Conservation (phyloP, 2,329 filamentous ascomycete genomes). For the Colletotrichum phormii region DNA sequence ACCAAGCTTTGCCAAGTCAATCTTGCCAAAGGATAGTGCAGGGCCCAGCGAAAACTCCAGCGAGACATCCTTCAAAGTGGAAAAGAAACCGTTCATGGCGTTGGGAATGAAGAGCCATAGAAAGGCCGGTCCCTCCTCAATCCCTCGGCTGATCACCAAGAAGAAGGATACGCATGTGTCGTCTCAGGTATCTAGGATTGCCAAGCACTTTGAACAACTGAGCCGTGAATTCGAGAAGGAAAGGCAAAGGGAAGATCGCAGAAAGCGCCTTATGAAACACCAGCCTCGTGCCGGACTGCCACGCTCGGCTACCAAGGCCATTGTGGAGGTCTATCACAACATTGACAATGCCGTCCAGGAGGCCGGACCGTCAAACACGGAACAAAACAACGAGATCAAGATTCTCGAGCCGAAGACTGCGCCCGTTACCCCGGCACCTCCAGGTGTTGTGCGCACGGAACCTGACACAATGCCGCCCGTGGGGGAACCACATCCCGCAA, state of each 20-base stretch:
- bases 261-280: slow-evolving; percentile 80
- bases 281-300: slow-evolving; percentile 84
- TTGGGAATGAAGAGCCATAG: slow-evolving; percentile 71
- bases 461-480: slow-evolving; percentile 27
- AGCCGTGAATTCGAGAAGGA: slow-evolving; percentile 98
- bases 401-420: slow-evolving; percentile 30
- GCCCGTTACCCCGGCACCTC: slow-evolving; percentile 22
- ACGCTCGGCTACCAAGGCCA: slow-evolving; percentile 91
- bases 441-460: slow-evolving; percentile 27
- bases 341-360: slow-evolving; percentile 94
- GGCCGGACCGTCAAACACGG: slow-evolving; percentile 73
- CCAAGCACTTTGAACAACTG: slow-evolving; percentile 95
- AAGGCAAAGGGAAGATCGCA: slow-evolving; percentile 80
- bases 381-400: slow-evolving; percentile 33
- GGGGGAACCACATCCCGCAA: slow-evolving; percentile 10
- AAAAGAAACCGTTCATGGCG: slow-evolving; percentile 83
- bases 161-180: slow-evolving; percentile 84
- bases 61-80: slow-evolving; percentile 61
- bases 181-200: slow-evolving; percentile 88
- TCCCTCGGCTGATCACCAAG: slow-evolving; percentile 86
- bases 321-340: slow-evolving; percentile 95
- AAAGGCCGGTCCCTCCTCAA: slow-evolving; percentile 76
- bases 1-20: slow-evolving; percentile 56
- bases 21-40: slow-evolving; percentile 48
- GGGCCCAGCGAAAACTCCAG: slow-evolving; percentile 44